Conservation (phyloP, 257 asterid species). For the Craterostigma plantagineum region DNA sequence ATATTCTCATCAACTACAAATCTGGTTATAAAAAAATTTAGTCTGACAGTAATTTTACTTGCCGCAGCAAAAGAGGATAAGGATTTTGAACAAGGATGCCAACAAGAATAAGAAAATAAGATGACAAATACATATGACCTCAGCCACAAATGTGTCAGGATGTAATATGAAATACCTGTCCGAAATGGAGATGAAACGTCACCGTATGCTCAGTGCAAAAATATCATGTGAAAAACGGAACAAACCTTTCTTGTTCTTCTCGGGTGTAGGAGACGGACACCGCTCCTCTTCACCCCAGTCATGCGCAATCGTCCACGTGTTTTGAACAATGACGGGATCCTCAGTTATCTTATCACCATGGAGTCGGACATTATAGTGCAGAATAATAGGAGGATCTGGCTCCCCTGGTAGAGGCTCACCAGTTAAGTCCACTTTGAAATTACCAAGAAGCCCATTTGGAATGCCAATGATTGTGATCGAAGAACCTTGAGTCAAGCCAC, state of each 20-base stretch:
- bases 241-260: constrained; percentile 42
- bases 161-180: no score
- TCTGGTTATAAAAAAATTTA: no score
- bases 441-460: constrained; percentile 88
- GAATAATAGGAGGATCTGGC: constrained; percentile 88
- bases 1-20: no score
- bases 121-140: no score
- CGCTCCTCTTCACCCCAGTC: constrained; percentile 99
- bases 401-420: constrained; percentile 94
- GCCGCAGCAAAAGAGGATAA: no score
- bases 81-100: no score
- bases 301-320: constrained; percentile 86
- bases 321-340: constrained; percentile 91
- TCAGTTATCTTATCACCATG: constrained; percentile 84
- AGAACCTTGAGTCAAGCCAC: constrained; percentile 95
- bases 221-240: not conserved
- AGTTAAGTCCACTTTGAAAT: constrained; percentile 67
- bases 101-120: no score
- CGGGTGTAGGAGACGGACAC: constrained; percentile 55
- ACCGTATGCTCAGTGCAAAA: no score
- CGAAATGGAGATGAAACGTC: no score
- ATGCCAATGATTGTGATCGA: constrained; percentile 88
- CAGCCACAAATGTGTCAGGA: no score
- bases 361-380: constrained; percentile 88
- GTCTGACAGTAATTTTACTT: no score